phyloP scores from a whole-genome alignment of 2,329 filamentous ascomycete species.

The Blastomyces parvus region DNA sequence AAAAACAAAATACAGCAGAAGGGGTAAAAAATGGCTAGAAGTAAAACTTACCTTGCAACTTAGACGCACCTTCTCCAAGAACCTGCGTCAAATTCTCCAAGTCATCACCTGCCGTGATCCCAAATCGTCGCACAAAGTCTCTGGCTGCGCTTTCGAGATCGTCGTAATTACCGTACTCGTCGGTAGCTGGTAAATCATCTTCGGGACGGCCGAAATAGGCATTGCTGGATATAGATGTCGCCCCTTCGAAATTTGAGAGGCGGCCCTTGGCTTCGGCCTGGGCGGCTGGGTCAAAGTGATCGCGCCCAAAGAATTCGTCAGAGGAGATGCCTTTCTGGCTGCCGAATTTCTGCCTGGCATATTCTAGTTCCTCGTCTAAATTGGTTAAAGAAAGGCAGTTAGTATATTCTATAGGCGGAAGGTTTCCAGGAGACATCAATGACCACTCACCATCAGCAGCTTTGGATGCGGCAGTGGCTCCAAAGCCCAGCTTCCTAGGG shows the following conservation, averaged over 20 bases:
- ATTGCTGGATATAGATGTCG: constrained; percentile 86
- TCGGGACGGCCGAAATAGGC: constrained; percentile 95
- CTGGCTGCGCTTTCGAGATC: constrained; percentile 89
- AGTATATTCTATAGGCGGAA: neutral
- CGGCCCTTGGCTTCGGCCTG: constrained; percentile 79
- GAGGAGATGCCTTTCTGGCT: constrained; percentile 91
- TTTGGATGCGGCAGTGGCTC: constrained; percentile 69
- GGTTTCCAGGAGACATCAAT: neutral
- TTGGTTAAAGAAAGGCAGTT: neutral
- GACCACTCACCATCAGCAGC: constrained; percentile 52
- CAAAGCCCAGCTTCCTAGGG: constrained; percentile 79
- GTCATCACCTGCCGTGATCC: constrained; percentile 91
- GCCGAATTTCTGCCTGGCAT: constrained; percentile 81
- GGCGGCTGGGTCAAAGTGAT: constrained; percentile 67
- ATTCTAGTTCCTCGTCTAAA: constrained; percentile 64
- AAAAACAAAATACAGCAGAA: neutral
- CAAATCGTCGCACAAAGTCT: constrained; percentile 91
- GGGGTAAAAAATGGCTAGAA: neutral
- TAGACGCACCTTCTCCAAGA: constrained; percentile 74
- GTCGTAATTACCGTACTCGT: constrained; percentile 62
- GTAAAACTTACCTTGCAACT: constrained; percentile 58
- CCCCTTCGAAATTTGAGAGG: constrained; percentile 86
- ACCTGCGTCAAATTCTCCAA: constrained; percentile 78
- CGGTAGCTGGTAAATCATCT: constrained; percentile 56
- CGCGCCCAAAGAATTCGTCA: constrained; percentile 95